These are phyloP conservation scores for Sordariomycetes sp. DNA, from an alignment of 2,329 filamentous ascomycete species.

Conservation along the genomic window DNA sequence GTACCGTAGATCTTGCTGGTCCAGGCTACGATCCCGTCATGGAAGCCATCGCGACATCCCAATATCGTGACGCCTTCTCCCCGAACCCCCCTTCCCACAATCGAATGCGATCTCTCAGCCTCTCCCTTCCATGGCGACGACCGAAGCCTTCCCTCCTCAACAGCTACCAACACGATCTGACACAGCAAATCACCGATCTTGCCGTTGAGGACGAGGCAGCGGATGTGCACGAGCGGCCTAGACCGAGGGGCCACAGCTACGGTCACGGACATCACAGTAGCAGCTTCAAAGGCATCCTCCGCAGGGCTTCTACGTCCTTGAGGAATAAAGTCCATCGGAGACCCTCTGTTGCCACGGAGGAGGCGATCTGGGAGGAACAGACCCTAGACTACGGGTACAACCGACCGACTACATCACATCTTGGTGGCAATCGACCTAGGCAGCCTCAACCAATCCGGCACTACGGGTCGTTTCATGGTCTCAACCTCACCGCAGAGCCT, in stretches of 20 bases:
- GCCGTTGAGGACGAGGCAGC: constrained; percentile 21
- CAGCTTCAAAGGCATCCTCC: constrained; percentile 40
- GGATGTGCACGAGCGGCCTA: constrained; percentile 10
- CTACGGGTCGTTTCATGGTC: constrained; percentile 33
- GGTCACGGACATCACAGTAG: constrained; percentile 16
- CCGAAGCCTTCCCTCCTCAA: constrained; percentile 31
- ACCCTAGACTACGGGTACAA: constrained; percentile 7
- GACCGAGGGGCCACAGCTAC: constrained; percentile 10
- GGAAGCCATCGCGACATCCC: too few relatives aligned
- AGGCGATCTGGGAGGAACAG: constrained; percentile 17
- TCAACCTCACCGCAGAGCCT: constrained; percentile 19
- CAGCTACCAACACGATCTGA: constrained; percentile 18
- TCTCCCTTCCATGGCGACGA: constrained; percentile 39
- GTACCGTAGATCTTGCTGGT: too few relatives aligned
- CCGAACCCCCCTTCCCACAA: background rate
- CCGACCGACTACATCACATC: constrained; percentile 37
- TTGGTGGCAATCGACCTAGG: constrained; percentile 24
- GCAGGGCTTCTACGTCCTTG: constrained; percentile 45
- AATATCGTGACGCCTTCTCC: too few relatives aligned
- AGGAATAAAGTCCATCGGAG: constrained; percentile 42
- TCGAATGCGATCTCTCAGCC: constrained; percentile 33
- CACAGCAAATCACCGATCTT: constrained; percentile 12
- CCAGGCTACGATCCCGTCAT: too few relatives aligned
- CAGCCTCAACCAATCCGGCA: constrained; percentile 24
- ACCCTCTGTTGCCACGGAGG: constrained; percentile 25